phyloP scores from a whole-genome alignment of 2,329 filamentous ascomycete genomes.

The Elsinoe fawcettii region DNA sequence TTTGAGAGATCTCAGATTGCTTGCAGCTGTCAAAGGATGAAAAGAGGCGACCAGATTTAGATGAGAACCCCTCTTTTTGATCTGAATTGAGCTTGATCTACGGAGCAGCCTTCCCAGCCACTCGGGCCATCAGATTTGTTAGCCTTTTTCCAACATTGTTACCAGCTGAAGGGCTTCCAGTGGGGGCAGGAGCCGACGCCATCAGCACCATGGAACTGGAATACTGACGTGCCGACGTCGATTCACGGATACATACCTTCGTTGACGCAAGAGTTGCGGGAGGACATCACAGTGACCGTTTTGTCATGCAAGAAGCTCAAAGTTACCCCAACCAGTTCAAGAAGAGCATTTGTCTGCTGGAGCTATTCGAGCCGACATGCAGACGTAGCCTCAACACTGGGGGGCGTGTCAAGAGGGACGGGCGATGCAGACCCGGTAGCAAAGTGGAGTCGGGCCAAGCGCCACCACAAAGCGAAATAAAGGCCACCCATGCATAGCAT shows the following conservation, averaged over 20 bases:
- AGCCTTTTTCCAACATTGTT: neutral
- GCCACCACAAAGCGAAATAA: neutral
- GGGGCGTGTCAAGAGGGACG: neutral
- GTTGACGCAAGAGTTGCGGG: neutral
- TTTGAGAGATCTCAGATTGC: conserved; percentile 2
- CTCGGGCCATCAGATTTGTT: neutral
- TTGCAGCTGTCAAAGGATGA: neutral
- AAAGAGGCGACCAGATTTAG: conserved; percentile 9
- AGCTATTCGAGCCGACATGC: conserved; percentile 6
- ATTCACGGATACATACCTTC: neutral
- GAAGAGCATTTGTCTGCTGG: neutral
- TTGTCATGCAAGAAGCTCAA: neutral
- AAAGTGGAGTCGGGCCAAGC: neutral
- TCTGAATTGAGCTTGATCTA: neutral
- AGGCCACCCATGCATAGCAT: neutral
- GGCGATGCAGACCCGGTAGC: neutral
- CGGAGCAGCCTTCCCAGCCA: neutral
- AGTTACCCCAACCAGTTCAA: conserved; percentile 4
- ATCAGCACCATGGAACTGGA: neutral
- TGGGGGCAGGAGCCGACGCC: neutral
- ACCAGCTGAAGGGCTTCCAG: neutral
- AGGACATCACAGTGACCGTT: neutral
- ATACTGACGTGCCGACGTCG: neutral
- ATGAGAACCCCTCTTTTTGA: neutral
- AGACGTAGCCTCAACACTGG: neutral